Conservation (phyloP, 1,284 basidiomycete species). For the Puccinia sorghi region DNA sequence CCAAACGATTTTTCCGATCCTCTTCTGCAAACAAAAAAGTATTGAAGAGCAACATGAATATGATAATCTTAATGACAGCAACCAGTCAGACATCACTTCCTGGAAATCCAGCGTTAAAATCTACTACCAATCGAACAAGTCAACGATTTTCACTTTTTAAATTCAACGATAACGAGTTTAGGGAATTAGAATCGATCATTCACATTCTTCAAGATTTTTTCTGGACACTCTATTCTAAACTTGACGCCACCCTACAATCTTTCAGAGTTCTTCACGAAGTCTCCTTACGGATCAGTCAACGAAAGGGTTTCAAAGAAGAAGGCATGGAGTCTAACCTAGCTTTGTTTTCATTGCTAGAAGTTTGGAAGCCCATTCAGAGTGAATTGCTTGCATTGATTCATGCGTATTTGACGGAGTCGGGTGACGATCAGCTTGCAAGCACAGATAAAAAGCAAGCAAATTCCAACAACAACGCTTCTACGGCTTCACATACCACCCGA, state of each 20-base stretch:
- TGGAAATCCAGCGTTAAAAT: constrained; percentile 46
- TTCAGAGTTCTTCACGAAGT: constrained; percentile 90
- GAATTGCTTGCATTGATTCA: constrained; percentile 86
- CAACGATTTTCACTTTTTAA: constrained; percentile 68
- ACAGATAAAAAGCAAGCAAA: constrained; percentile 24
- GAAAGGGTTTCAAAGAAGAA: constrained; percentile 82
- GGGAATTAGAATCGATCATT: constrained; percentile 58
- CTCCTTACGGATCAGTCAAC: constrained; percentile 66
- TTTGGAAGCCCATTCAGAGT: constrained; percentile 87
- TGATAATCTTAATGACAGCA: constrained; percentile 28
- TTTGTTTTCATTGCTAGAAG: constrained; percentile 75
- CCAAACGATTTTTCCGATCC: constrained; percentile 38
- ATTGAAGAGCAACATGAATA: constrained; percentile 30
- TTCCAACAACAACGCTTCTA: constrained; percentile 64
- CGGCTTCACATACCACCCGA: constrained; percentile 71
- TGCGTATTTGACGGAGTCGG: constrained; percentile 78
- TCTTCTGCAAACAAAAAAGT: constrained; percentile 17
- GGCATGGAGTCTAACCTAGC: constrained; percentile 68
- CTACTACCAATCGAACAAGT: constrained; percentile 58
- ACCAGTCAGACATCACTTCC: constrained; percentile 9
- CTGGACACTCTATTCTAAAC: constrained; percentile 96
- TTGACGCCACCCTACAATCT: constrained; percentile 92
- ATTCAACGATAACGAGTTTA: constrained; percentile 65
- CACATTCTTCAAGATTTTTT: constrained; percentile 89
- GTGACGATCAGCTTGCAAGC: constrained; percentile 21